phyloP scores from a whole-genome alignment of 139 green algal species.

The Closterium sp. region DNA sequence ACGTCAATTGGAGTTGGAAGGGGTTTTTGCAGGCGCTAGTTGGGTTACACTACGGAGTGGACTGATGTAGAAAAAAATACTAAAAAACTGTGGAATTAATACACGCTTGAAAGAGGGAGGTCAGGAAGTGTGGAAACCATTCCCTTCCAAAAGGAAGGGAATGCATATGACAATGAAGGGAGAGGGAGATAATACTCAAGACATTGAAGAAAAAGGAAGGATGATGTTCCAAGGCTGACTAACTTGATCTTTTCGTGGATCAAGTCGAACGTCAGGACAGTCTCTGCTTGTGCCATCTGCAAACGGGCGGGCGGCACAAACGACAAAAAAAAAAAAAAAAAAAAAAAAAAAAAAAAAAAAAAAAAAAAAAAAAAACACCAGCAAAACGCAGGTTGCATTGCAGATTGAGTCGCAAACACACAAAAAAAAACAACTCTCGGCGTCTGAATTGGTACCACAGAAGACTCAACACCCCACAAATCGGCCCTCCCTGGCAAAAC shows the following conservation, averaged over 20 bases:
- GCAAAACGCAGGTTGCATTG: neutral
- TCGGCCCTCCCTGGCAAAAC: neutral
- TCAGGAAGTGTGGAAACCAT: neutral
- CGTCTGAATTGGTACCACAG: neutral
- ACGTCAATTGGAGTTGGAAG: too few species aligned
- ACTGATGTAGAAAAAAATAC: too few species aligned
- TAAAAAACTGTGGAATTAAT: too few species aligned
- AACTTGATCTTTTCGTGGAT: slow-evolving; percentile 34
- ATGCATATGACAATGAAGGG: too few species aligned
- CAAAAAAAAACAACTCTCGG: too few species aligned
- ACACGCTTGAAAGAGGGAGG: too few species aligned
- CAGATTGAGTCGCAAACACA: too few species aligned
- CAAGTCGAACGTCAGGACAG: slow-evolving; percentile 31
- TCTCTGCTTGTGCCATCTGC: slow-evolving; percentile 39
- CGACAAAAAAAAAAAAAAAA: neutral
- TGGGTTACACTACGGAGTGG: too few species aligned
- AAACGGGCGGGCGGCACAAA: neutral
- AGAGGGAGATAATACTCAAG: too few species aligned
- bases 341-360: slow-evolving; percentile 5
- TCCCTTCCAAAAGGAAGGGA: neutral
- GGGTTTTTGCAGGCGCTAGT: too few species aligned
- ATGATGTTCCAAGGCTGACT: neutral
- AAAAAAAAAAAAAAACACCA: too few species aligned
- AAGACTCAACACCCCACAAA: neutral
- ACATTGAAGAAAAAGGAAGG: neutral